phyloP scores from a whole-genome alignment of 306 rosid species.

The Gillenia trifoliata region DNA sequence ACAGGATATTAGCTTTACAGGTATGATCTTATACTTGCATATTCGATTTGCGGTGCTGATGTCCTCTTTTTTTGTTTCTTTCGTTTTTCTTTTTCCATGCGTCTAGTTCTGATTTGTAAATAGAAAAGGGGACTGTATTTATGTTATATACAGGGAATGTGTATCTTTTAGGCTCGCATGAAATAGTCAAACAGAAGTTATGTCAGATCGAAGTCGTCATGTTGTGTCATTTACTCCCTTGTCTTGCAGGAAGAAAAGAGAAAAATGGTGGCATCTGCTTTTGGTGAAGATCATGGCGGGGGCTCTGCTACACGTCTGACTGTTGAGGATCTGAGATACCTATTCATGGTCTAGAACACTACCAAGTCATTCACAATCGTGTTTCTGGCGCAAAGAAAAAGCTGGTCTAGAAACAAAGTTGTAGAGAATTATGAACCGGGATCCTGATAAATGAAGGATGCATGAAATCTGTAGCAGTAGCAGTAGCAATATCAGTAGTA shows the following conservation, averaged over 20 bases:
- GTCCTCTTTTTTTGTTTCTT: not conserved
- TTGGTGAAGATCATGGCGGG: conserved; percentile 90
- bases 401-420: conserved; percentile 9
- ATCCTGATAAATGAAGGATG: not conserved
- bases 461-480: not conserved
- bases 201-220: not conserved
- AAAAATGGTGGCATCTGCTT: conserved; percentile 97
- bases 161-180: not conserved
- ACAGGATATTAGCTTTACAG: conserved; percentile 92
- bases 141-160: not conserved
- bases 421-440: not conserved
- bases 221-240: conserved; percentile 13
- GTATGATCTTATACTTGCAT: conserved; percentile 28
- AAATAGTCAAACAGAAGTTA: not conserved
- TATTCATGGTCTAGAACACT: conserved; percentile 69
- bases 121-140: not conserved
- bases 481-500: not conserved
- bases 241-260: conserved; percentile 81
- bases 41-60: not conserved
- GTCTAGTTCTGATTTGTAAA: not conserved
- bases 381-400: not conserved
- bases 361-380: not conserved
- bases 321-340: conserved; percentile 90
- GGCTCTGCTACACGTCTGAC: conserved; percentile 71
- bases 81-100: not conserved